phyloP scores from a whole-genome alignment of 2,329 filamentous ascomycete species.

The Monilinia aucupariae region DNA sequence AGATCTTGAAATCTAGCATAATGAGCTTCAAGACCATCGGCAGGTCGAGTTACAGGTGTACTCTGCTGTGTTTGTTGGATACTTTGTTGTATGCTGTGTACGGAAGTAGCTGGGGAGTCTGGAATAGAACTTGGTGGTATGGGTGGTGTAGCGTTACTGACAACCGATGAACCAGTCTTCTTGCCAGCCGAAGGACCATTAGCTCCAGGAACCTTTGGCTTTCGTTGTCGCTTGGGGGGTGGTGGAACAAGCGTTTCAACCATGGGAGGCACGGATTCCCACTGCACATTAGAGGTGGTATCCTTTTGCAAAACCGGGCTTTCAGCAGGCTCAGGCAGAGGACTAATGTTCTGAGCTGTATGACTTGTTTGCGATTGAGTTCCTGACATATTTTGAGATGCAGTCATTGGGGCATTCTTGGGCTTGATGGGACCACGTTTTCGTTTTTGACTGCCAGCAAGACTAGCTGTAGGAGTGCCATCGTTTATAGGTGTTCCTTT shows the following conservation, averaged over 20 bases:
- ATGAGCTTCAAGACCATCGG: constrained; percentile 35
- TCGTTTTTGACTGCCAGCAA: constrained; percentile 23
- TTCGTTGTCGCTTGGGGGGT: constrained; percentile 40
- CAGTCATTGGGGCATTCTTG: constrained; percentile 21
- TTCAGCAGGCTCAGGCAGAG: constrained; percentile 20
- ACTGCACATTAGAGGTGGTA: constrained; percentile 23
- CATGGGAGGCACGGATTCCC: constrained; percentile 23
- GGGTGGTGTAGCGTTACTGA: constrained; percentile 31
- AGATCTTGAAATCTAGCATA: constrained; percentile 33
- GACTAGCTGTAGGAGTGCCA: constrained; percentile 19
- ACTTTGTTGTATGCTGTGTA: constrained; percentile 20
- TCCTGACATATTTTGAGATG: constrained; percentile 18
- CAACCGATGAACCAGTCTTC: constrained; percentile 27
- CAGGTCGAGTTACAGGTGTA: constrained; percentile 29
- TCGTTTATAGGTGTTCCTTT: constrained; percentile 25
- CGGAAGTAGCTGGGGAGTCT: constrained; percentile 29
- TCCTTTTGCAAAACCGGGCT: constrained; percentile 25
- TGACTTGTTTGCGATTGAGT: constrained; percentile 16
- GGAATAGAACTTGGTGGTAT: constrained; percentile 31
- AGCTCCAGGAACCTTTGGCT: constrained; percentile 34
- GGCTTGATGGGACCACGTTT: constrained; percentile 30
- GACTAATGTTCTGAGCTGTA: constrained; percentile 9
- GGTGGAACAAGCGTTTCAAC: constrained; percentile 32
- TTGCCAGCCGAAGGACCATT: constrained; percentile 27
- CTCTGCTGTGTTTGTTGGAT: constrained; percentile 10